Base-by-base conservation (phyloP, 1,284 basidiomycete species). In the Termitomyces sp. region DNA sequence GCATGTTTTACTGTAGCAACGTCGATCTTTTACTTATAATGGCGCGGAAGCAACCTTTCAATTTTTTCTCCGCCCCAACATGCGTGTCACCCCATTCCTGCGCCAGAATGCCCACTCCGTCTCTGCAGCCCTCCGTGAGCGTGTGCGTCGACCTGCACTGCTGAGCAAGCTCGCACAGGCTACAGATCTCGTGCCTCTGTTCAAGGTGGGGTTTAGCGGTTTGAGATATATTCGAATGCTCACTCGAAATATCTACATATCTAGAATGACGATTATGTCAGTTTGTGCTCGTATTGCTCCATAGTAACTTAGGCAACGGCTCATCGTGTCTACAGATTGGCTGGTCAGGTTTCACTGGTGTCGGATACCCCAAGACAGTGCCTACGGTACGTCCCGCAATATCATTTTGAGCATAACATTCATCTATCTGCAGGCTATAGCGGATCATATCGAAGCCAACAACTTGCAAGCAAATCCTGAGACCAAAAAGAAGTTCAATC, bases 291-390 rank as follows among this genome's bases (percentile, higher is more conserved):
- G 30, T 11, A 18, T 21, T 33, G 19, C 14, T n/a, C 6, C 5
- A 50, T 37, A 18, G 14, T 35, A 14, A 70, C 65, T 16, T 21
- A 0, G 16, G 16, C 10, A 35, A 18, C 5, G 45, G 19, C 31
- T 42, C 16, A 18, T 34, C n/a, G 31, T n/a, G 8, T 2, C 24
- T 39, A 19, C 59, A 76, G 72, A 73, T 78, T 50, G 76, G 76
- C 16, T 79, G 75, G 74, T 74, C 72, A 38, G 76, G 76, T 9
- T 78, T 76, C 57, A 77, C 75, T 28, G 75, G 75, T 41, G 75
- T 78, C 2, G 77, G 77, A 5, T 79, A 79, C 60, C 77, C 77
- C 9, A 78, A 79, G 60, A 64, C 65, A 18, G 68, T 73, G 9
- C 74, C 75, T 31, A 71, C 72, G 1, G 72, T 73, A 52, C 49